phyloP scores from a whole-genome alignment of 257 asterid species.

The Solanum chilense region DNA sequence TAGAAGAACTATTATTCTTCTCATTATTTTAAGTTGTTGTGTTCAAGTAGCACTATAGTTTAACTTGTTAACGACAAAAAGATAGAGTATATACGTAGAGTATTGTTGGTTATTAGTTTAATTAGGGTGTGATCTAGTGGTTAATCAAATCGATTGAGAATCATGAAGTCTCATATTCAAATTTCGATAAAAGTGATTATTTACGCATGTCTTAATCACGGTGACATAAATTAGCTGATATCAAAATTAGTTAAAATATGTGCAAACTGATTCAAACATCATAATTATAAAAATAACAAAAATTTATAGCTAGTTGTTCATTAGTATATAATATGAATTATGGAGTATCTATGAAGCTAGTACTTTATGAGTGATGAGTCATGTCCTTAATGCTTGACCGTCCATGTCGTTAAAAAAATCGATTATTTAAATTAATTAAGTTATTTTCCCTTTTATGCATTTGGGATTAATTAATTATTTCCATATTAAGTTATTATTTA shows the following conservation, averaged over 20 bases:
- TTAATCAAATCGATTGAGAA: not conserved
- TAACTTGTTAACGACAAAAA: not conserved
- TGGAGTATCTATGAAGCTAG: not conserved
- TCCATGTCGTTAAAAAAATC: not conserved
- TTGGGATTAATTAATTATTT: not conserved
- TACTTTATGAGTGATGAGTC: not conserved
- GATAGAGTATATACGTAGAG: not conserved
- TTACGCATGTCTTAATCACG: not conserved
- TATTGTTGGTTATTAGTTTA: not conserved
- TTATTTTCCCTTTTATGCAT: not conserved
- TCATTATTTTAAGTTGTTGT: not conserved
- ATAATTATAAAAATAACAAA: not conserved
- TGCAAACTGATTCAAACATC: not conserved
- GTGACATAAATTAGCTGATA: not conserved
- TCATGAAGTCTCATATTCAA: not conserved
- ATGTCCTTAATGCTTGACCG: not conserved
- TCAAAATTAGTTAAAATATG: not conserved
- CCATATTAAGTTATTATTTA: not conserved
- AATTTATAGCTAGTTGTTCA: not conserved
- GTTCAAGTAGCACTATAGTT: not conserved
- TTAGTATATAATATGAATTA: not conserved
- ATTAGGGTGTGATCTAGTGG: not conserved
- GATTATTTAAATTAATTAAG: not conserved
- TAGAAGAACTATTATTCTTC: conserved; percentile 43
- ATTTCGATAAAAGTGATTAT: not conserved